Base-by-base conservation (phyloP, 805 yeast genomes). In the Suhomyces sp. region DNA sequence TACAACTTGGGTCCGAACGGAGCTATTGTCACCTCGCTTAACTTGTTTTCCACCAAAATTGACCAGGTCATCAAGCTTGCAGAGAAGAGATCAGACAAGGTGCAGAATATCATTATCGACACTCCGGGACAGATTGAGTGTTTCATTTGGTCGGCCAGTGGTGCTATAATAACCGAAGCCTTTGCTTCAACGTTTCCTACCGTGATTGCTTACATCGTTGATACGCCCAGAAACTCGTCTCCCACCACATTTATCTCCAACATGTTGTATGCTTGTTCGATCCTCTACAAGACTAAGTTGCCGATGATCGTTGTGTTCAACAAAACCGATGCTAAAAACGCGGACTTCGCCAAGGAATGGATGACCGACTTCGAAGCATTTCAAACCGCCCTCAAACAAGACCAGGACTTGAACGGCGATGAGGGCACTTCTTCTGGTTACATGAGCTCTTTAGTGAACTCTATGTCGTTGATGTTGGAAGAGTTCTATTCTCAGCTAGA, bases 71-170 rank as follows among this genome's bases (percentile, higher is more conserved):
- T 94, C 47, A 80, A 82, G 38, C 75, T 94, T 38, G 88, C 93
- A 19, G 96, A 91, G 63, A 90, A 91, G 65, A 83, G 93, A 60
- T 73, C 85, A 1, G 79, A 76, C 22, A 57, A 59, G n/a, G 68
- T 70, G 58, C 70, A 83, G 19, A 87, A 91, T 67, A 88, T 92
- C 58, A 86, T 94, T 36, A 83, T 93, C 48, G 99, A 94, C 71
- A 94, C 99, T 1, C 99, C 99, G 0, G 99, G 99, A 10, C 99
- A 94, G 71, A 94, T 94, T 57, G 99, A 94, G 71, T 92, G 97
- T 73, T 94, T 94, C 68, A 91, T 94, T 44, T 94, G 99, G 99
- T 86, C 96, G 46, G 99, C 99, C 0, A 88, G 97, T 22, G 99
- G 99, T 10, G 82, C 97, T 22, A 94, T 94, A 57, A 88, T 94